A percentile compares a stretch with the other conserved stretches of the same genome.
These are phyloP conservation scores for Ascobolus immersus DNA, from an alignment of 495 filamentous ascomycete genomes.

Conservation along the genomic window DNA sequence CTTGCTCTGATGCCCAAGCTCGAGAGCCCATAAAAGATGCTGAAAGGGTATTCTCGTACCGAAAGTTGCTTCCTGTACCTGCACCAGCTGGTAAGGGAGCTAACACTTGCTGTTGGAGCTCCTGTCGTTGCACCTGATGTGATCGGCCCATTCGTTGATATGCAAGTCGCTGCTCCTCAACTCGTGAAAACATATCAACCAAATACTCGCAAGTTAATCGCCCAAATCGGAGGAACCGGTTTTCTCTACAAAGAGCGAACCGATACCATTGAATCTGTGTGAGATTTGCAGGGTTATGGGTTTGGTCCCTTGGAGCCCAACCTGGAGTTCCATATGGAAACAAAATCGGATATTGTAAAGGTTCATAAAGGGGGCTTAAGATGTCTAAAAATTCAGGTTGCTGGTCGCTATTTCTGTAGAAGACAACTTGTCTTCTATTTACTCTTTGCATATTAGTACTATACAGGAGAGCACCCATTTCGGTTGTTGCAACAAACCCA, in stretches of 20 bases:
- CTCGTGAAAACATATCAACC: constrained; percentile 1
- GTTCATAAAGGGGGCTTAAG: neutral
- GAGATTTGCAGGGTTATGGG: too few relatives aligned
- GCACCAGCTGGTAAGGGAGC: too few relatives aligned
- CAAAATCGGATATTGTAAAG: constrained; percentile 1
- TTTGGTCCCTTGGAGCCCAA: neutral
- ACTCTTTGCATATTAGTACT: neutral
- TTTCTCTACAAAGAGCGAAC: neutral
- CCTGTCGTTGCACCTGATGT: too few relatives aligned
- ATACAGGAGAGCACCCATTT: too few relatives aligned
- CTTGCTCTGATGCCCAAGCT: too few relatives aligned
- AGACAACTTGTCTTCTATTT: neutral
- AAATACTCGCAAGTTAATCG: constrained; percentile 1
- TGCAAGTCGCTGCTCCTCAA: constrained; percentile 1
- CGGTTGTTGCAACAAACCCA: too few relatives aligned
- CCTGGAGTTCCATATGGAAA: constrained; percentile 1
- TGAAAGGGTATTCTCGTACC: too few relatives aligned
- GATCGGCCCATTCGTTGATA: too few relatives aligned
- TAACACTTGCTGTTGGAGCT: too few relatives aligned
- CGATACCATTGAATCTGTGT: constrained; percentile 4
- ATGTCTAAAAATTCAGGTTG: neutral
- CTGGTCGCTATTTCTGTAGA: neutral
- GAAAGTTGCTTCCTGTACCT: too few relatives aligned
- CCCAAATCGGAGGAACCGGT: neutral
- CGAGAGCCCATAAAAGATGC: too few relatives aligned